These are phyloP conservation scores for Paecilomyces dactylethromorphus DNA, from an alignment of 2,329 filamentous ascomycete genomes.

Conservation along the genomic window DNA sequence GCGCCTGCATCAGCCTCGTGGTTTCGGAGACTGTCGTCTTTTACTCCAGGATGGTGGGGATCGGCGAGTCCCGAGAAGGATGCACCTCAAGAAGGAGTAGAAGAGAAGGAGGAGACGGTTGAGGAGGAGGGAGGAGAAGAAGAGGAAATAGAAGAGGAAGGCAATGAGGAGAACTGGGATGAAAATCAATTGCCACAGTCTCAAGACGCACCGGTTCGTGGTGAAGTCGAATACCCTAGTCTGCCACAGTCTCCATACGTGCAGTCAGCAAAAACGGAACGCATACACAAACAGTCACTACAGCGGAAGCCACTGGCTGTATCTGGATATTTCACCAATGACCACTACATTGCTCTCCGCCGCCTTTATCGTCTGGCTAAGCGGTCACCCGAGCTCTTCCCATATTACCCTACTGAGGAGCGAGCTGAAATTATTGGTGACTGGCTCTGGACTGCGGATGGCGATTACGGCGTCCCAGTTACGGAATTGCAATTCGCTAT, in stretches of 20 bases:
- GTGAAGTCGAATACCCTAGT: not conserved
- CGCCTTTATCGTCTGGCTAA: constrained; percentile 33
- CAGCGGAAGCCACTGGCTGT: constrained; percentile 21
- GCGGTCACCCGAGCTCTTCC: constrained; percentile 29
- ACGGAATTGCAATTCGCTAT: constrained; percentile 38
- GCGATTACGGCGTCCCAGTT: constrained; percentile 32
- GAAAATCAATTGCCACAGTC: not conserved
- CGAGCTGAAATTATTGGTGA: constrained; percentile 35
- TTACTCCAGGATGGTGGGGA: constrained; percentile 9
- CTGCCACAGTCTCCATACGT: not conserved
- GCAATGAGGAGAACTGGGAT: constrained; percentile 1
- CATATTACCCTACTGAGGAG: constrained; percentile 26
- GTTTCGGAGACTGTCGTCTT: constrained; percentile 22
- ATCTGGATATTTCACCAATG: constrained; percentile 36
- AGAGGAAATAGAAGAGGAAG: constrained; percentile 6
- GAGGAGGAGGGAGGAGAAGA: constrained; percentile 13
- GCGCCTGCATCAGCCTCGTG: constrained; percentile 24
- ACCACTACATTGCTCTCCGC: constrained; percentile 33
- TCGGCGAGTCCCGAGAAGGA: constrained; percentile 1
- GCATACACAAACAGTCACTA: constrained; percentile 6
- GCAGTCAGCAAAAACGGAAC: constrained; percentile 1
- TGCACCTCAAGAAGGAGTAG: not conserved
- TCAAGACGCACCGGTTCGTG: not conserved
- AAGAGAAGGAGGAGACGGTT: constrained; percentile 1
- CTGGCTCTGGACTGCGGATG: constrained; percentile 38